Evolutionary conservation across 2,329 filamentous ascomycete genomes (phyloP), one percentile per base, ranked within the genome.

Genomic region (Pseudodiploospora longispora): DNA sequence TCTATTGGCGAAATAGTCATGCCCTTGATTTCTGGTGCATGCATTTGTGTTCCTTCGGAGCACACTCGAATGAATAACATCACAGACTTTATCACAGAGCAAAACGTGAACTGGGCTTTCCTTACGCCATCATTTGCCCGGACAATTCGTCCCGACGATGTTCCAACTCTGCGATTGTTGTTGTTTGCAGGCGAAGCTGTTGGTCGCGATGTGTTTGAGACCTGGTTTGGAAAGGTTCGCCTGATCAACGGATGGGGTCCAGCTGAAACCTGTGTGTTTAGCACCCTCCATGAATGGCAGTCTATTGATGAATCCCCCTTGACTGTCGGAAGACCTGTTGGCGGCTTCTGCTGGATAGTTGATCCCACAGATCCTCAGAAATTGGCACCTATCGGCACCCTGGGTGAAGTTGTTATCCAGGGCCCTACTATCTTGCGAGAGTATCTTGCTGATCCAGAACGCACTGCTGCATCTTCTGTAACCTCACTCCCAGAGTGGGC

Each of bases 181-280:
- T 19, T 49, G 2, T 6, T 46, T 1, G 42, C 10, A 5, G 52
- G 52, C 1, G 52, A 54, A 30, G 34, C 48, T 6, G 19, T 47
- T 1, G 73, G 43, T 64, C 71, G 5, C 61, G 48, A 27, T 42
- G 47, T 5, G 27, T 5, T 43, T 7, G 37, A 41, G 2, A 33
- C 6, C 6, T 59, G 57, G 56, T 36, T 27, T 6, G 45, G 37
- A 6, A n/a, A 42, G 2, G 30, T 49, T 3, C 30, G 30, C 0
- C 27, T 55, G 1, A 10, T 44, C 27, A 53, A 51, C 27, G 33
- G 5, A 1, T 58, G 51, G 9, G 56, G 56, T 2, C 53, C 55
- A 6, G 44, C 52, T n/a, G 52, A 52, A 8, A 47, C 7, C 2
- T 45, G 42, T 8, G 31, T 48, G 3, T 29, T 2, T 27, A 9